A percentile compares a stretch with the other conserved stretches of the same genome.
Evolutionary conservation across 345 rosid genomes (phyloP).

Genomic region (Heritiera fomes): DNA sequence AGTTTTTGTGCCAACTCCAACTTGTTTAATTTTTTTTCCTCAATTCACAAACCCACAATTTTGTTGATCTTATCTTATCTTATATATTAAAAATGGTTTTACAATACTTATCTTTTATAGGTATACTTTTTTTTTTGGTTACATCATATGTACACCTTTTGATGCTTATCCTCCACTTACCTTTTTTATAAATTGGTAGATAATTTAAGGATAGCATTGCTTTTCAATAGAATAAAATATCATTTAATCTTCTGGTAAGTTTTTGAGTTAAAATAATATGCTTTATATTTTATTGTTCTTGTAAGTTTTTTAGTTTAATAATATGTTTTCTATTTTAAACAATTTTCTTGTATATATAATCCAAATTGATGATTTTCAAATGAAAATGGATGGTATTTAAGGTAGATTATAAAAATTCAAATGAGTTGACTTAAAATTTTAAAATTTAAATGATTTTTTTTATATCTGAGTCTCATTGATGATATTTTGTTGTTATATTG

Average conservation of each 20-base stretch:
- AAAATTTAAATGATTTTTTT: too few species aligned
- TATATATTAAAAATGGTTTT: background rate
- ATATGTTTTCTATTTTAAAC: too few species aligned
- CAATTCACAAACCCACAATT: background rate
- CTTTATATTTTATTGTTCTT: background rate
- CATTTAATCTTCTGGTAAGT: background rate
- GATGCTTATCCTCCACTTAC: background rate
- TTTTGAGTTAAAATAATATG: too few species aligned
- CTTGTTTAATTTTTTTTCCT: background rate
- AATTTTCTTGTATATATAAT: too few species aligned
- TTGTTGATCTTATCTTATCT: background rate
- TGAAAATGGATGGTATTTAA: too few species aligned
- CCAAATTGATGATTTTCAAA: too few species aligned
- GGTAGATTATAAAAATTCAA: too few species aligned
- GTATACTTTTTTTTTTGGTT: too few species aligned
- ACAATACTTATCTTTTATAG: background rate
- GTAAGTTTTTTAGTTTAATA: background rate
- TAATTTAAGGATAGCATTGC: background rate
- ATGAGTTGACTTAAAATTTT: too few species aligned
- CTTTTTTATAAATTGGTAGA: background rate
- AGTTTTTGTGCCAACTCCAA: background rate
- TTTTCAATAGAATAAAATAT: background rate
- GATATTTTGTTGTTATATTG: too few species aligned
- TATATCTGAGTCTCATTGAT: too few species aligned
- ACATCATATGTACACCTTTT: background rate